These are phyloP conservation scores for Tetrahymena malaccensis DNA, from an alignment of 73 alveolate species.

Conservation along the genomic window DNA sequence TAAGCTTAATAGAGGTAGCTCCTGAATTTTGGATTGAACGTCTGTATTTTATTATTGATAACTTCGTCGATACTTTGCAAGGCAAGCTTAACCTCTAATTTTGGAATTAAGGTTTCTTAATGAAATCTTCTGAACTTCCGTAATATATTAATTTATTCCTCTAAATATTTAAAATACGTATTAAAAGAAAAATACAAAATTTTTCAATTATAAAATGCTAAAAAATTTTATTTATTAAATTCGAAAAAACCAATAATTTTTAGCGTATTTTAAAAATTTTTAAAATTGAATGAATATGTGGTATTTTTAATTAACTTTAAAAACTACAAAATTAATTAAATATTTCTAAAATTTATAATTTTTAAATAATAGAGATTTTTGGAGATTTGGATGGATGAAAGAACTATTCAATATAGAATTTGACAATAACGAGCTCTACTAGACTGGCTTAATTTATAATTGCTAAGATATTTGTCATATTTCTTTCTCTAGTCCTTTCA, in stretches of 20 bases:
- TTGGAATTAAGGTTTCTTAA: not conserved
- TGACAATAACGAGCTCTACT: not conserved
- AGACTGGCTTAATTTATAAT: not conserved
- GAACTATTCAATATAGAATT: not conserved
- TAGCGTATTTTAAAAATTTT: too few species aligned
- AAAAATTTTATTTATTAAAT: too few species aligned
- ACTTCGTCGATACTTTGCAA: not conserved
- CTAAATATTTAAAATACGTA: too few species aligned
- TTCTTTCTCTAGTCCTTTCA: not conserved
- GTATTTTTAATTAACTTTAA: too few species aligned
- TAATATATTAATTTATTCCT: not conserved
- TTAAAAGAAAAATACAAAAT: too few species aligned
- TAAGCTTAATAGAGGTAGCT: not conserved
- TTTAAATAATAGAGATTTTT: not conserved
- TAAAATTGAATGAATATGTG: too few species aligned
- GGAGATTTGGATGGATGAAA: not conserved
- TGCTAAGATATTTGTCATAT: not conserved
- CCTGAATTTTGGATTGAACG: not conserved
- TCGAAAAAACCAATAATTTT: too few species aligned
- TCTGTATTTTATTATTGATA: not conserved
- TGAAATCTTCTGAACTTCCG: not conserved
- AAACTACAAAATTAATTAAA: too few species aligned
- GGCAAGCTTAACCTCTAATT: not conserved
- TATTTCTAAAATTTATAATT: too few species aligned
- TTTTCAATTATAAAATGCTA: too few species aligned